Conservation (phyloP, 257 asterid genomes). For the Cynanchum wilfordii region DNA sequence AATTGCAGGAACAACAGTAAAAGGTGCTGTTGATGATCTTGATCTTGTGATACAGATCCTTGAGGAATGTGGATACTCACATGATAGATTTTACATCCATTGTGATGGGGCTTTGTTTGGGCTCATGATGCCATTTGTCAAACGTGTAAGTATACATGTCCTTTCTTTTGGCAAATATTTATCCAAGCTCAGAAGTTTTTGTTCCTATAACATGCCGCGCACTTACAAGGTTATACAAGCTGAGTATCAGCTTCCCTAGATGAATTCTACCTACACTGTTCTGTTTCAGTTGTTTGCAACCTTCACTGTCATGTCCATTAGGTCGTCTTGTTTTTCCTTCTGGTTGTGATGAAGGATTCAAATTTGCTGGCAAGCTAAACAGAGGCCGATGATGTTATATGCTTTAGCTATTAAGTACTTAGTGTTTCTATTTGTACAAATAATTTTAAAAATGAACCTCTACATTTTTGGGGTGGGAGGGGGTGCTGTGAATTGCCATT, state of each 20-base stretch:
- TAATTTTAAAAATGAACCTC: not conserved
- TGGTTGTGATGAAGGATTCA: not conserved
- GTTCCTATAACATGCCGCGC: not conserved
- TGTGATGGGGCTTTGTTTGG: conserved; percentile 98
- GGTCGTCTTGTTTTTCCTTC: not conserved
- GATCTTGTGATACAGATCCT: conserved; percentile 90
- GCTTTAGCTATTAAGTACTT: not conserved
- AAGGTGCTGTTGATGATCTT: conserved; percentile 99
- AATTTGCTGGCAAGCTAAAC: not conserved
- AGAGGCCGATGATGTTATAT: not conserved
- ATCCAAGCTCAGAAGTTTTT: not conserved
- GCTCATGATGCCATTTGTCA: conserved; percentile 98
- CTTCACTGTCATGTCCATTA: not conserved
- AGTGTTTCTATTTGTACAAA: not conserved
- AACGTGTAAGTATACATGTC: conserved; percentile 44
- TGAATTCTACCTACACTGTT: not conserved
- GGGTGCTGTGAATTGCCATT: not conserved
- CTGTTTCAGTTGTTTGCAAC: not conserved
- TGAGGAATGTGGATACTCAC: conserved; percentile 75
- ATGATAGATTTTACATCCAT: conserved; percentile 86
- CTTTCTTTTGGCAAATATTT: not conserved
- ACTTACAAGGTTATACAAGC: not conserved
- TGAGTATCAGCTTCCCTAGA: too few species aligned
- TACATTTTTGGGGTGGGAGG: not conserved
- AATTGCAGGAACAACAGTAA: conserved; percentile 88